These are phyloP conservation scores for Peniophora sp. DNA, from an alignment of 1,284 basidiomycete species.

Conservation along the genomic window DNA sequence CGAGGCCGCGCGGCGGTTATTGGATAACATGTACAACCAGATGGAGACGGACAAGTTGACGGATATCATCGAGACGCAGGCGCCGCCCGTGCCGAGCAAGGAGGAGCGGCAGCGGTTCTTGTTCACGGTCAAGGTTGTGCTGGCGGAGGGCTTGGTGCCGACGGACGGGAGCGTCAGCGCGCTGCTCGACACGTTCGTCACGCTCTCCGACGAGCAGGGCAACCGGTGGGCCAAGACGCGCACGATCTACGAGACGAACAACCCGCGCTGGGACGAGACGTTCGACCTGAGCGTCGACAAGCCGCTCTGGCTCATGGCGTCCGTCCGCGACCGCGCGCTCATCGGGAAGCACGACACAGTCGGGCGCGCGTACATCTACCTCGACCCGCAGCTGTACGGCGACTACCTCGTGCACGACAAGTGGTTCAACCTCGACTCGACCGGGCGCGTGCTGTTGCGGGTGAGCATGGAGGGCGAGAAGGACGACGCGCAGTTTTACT, in stretches of 20 bases:
- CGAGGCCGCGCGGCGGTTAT: conserved; percentile 81
- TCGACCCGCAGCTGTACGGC: conserved; percentile 84
- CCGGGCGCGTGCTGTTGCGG: conserved; percentile 79
- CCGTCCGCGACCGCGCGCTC: conserved; percentile 84
- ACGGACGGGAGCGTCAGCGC: conserved; percentile 65
- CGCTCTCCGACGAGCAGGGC: conserved; percentile 88
- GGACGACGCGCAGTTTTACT: conserved; percentile 97
- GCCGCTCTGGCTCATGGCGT: conserved; percentile 93
- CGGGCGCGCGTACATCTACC: conserved; percentile 86
- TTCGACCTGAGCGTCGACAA: conserved; percentile 91
- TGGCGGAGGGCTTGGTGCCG: conserved; percentile 78
- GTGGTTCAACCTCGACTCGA: conserved; percentile 87
- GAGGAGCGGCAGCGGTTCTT: conserved; percentile 62
- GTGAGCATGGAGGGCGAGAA: conserved; percentile 99
- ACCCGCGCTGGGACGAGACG: conserved; percentile 94
- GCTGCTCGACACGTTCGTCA: conserved; percentile 86
- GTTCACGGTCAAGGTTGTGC: conserved; percentile 91
- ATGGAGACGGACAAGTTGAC: conserved; percentile 88
- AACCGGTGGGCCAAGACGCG: conserved; percentile 90
- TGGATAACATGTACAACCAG: conserved; percentile 92
- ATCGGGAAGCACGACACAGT: conserved; percentile 89
- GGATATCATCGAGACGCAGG: conserved; percentile 48
- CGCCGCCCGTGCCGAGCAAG: conserved; percentile 67
- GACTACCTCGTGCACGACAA: conserved; percentile 90
- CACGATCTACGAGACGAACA: conserved; percentile 88